Base-by-base conservation (phyloP, 345 rosid species). In the Lumnitzera racemosa region DNA sequence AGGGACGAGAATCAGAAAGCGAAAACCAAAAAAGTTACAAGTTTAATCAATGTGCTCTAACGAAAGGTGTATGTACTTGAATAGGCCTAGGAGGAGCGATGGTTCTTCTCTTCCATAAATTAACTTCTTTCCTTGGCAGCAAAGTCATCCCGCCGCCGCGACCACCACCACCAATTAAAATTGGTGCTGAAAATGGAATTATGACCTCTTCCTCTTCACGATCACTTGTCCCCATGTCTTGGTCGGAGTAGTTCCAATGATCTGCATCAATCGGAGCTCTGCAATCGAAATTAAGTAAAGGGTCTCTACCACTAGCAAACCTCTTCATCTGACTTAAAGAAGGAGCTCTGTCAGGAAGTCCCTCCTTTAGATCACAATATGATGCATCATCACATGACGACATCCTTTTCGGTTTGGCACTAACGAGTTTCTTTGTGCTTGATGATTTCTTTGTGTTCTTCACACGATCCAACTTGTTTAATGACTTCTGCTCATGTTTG, bases 51-150 rank as follows among this genome's bases (percentile, higher is more conserved):
- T 36, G 43, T 36, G 43, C 43, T 36, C 31, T 27, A 27, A 27
- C 31, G 1, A 27, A 36, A 36, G 20, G 47, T 8, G 67, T 16
- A 17, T 72, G 78, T 80, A 87, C 56, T 49, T 60, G 83, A 65
- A 94, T 96, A 25, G 89, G 92, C 58, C 59, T 67, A 0, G 97
- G 97, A 23, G 89, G 96, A 58, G 76, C 79, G 78, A 79, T 81
- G 57, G 87, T 84, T 79, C 99, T 84, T 75, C 97, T 76, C 75
- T 84, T 83, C 99, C 99, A 94, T 60, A 94, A 61, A 70, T 84
- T 90, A 51, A 94, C 62, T 74, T 94, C 97, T 67, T 80, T 71
- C 77, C 67, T 83, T 47, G 91, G 86, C 62, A 65, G 76, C 78
- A 78, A 61, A 52, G 62, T 63, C 3, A 23, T 55, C 14, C 16